A percentile compares a stretch with the other conserved stretches of the same genome.
phyloP scores from a whole-genome alignment of 164 flowering plant species.

The Annona squamosa region DNA sequence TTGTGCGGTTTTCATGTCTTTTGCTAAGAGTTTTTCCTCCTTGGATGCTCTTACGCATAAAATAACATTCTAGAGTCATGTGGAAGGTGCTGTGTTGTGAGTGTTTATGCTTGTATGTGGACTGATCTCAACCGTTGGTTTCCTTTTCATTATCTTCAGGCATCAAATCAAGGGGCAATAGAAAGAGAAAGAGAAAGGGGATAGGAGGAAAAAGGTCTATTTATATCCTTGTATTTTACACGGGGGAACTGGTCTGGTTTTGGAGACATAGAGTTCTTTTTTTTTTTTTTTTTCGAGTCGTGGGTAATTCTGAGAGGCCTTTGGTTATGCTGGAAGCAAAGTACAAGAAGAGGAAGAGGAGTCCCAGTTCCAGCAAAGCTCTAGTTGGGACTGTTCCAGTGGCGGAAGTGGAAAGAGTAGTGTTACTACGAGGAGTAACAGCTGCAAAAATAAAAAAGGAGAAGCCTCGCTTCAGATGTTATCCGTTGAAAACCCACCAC shows the following conservation, averaged over 20 bases:
- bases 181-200: neutral
- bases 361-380: slow-evolving; percentile 7
- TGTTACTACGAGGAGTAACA: slow-evolving; percentile 16
- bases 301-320: neutral
- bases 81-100: neutral
- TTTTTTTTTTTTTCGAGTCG: neutral
- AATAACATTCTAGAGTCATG: slow-evolving; percentile 41
- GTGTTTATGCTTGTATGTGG: neutral
- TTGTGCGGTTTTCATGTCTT: neutral
- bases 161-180: slow-evolving; percentile 5
- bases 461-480: slow-evolving; percentile 77
- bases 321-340: slow-evolving; percentile 58
- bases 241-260: neutral
- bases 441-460: slow-evolving; percentile 31
- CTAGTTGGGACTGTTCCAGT: slow-evolving; percentile 19
- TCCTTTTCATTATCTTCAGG: slow-evolving; percentile 16
- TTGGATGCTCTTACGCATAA: slow-evolving; percentile 30
- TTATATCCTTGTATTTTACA: neutral
- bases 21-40: neutral
- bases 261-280: neutral
- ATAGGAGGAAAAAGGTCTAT: neutral
- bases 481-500: slow-evolving; percentile 72
- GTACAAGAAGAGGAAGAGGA: slow-evolving; percentile 24
- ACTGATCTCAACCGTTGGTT: slow-evolving; percentile 11
- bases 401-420: slow-evolving; percentile 8